phyloP scores from a whole-genome alignment of 805 yeast genomes.

The Pichia deserticola region DNA sequence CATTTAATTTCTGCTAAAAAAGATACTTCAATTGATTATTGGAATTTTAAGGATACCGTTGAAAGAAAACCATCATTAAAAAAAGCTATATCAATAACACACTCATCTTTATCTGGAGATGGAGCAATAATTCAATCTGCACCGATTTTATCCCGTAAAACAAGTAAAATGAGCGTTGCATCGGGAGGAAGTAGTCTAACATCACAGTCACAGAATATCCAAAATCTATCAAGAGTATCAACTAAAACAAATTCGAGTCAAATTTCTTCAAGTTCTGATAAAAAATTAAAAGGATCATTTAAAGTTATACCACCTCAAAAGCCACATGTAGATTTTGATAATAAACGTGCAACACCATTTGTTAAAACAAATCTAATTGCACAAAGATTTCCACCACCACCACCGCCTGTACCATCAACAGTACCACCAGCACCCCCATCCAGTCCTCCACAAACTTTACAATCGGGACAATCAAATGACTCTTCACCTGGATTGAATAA shows the following conservation, averaged over 20 bases:
- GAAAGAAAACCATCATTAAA: conserved; percentile 18
- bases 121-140: neutral
- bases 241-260: neutral
- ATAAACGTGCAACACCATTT: conserved; percentile 69
- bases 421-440: neutral
- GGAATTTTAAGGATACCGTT: conserved; percentile 47
- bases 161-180: conserved; percentile 4
- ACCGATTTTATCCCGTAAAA: conserved; percentile 4
- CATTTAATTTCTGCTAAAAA: conserved; percentile 42
- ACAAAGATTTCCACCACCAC: conserved; percentile 21
- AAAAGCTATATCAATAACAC: conserved; percentile 25
- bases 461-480: neutral
- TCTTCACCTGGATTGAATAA: neutral
- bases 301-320: conserved; percentile 60
- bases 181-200: conserved; percentile 3
- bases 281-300: conserved; percentile 37
- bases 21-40: conserved; percentile 39
- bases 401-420: conserved; percentile 20
- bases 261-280: neutral
- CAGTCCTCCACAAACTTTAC: neutral
- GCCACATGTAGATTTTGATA: conserved; percentile 74
- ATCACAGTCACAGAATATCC: neutral
- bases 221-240: neutral
- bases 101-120: conserved; percentile 9
- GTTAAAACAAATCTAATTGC: conserved; percentile 34